Base-by-base conservation (phyloP, 177 flowering plant species). In the Vitis hybrid region DNA sequence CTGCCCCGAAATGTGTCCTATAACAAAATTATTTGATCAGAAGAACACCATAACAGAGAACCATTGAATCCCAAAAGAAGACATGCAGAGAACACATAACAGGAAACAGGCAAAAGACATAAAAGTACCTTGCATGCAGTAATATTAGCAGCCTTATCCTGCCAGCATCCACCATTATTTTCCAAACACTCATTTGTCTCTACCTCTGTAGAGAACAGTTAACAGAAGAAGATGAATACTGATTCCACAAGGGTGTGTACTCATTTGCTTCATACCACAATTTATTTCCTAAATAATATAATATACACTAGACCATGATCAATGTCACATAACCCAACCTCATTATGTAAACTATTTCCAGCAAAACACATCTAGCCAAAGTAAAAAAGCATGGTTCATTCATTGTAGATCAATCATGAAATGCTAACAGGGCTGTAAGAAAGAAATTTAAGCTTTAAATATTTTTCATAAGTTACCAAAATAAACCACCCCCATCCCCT, bases 1-100 rank as follows among this genome's bases (percentile, higher is more conserved):
- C 94, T 86, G 52, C 99, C 99, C 12, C 99, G 90, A 69, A 93
- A 95, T 32, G 99, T 95, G 79, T 95, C 99, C 99, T 95, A 66
- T 56, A 80, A 15, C 4, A 63, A 40, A 11, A 30, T 67, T 32
- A 18, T 30, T 6, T 8, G 12, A 30, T 32, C 61, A 54, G 46
- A 24, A 59, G 15, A 71, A 13, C 21, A 27, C 4, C 14, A 60
- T 14, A 32, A 52, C 32, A 46, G 13, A 18, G 13, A 35, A 17
- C 55, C 27, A 15, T 52, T 40, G n/a, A 40, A 55, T 30, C 14
- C 10, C 18, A 72, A 18, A 12, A 46, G 46, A 70, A 68, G 35
- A 51, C 51, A 15, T 56, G 14, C 2, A 27, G 13, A 68, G 18
- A 14, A n/a, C 19, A 0, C 11, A 9, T 3, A 46, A 68, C 10